phyloP scores from a whole-genome alignment of 257 asterid species.

The Cynanchum wilfordii region DNA sequence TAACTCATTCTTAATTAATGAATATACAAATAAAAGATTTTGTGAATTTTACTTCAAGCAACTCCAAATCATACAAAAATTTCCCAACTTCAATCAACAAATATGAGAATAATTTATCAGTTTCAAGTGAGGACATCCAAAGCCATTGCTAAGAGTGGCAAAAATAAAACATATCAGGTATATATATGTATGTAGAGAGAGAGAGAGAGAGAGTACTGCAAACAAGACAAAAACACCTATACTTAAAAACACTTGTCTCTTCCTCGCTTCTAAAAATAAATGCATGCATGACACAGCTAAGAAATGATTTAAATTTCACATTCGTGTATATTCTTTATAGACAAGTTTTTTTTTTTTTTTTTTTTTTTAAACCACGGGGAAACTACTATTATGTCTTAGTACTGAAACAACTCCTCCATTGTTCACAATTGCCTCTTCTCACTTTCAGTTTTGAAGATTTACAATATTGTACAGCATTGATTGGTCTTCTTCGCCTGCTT shows the following conservation, averaged over 20 bases:
- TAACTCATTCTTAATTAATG: no score
- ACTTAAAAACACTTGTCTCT: neutral
- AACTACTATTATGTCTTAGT: slow-evolving; percentile 8
- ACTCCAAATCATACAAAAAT: no score
- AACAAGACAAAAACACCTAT: neutral
- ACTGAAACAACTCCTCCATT: slow-evolving; percentile 11
- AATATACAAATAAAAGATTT: no score
- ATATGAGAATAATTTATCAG: no score
- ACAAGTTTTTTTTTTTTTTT: no score
- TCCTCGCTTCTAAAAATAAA: neutral
- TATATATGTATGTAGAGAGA: neutral
- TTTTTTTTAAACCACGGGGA: no score
- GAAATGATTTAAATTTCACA: slow-evolving; percentile 19
- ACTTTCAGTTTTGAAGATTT: slow-evolving; percentile 21
- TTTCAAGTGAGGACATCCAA: no score
- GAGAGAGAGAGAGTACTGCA: no score
- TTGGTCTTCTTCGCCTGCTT: slow-evolving; percentile 95
- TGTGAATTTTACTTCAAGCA: no score
- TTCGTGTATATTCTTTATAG: slow-evolving; percentile 20
- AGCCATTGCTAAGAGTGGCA: neutral
- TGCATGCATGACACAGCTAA: slow-evolving; percentile 11
- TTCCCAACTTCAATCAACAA: no score
- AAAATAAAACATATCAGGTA: neutral
- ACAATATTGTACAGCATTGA: slow-evolving; percentile 71
- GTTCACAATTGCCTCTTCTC: slow-evolving; percentile 7